Evolutionary conservation across 108 stramenopile species (phyloP).

Genomic region (Schizochytrium sp.): DNA sequence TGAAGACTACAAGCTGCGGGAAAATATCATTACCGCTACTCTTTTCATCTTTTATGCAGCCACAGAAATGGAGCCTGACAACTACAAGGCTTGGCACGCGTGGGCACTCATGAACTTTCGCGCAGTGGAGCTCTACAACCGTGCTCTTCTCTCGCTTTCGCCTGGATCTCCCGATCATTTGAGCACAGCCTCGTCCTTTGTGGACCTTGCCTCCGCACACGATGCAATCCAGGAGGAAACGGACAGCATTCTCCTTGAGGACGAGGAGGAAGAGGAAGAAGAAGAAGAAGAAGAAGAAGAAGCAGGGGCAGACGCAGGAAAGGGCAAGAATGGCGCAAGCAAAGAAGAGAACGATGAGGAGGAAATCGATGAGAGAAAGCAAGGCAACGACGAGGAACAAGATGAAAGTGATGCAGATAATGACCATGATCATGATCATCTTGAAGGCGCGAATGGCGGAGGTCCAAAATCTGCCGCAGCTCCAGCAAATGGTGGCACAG

Average conservation of each 20-base stretch:
- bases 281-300: neutral
- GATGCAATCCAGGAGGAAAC: slow-evolving; percentile 12
- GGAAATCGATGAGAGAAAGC: neutral
- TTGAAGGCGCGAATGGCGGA: neutral
- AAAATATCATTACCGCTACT: slow-evolving; percentile 53
- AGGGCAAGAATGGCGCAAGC: neutral
- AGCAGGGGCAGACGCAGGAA: neutral
- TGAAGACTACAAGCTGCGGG: slow-evolving; percentile 37
- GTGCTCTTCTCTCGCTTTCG: neutral
- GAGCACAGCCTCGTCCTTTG: neutral
- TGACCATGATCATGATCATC: neutral
- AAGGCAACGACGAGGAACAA: neutral
- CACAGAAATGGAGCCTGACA: slow-evolving; percentile 48
- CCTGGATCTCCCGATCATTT: neutral
- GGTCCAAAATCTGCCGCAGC: neutral
- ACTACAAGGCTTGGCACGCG: slow-evolving; percentile 89
- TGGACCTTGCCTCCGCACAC: neutral
- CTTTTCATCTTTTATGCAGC: slow-evolving; percentile 51
- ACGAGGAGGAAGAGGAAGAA: neutral
- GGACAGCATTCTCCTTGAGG: neutral
- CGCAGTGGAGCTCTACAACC: slow-evolving; percentile 68
- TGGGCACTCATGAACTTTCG: slow-evolving; percentile 97
- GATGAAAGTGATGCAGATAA: neutral
- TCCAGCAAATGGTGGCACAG: too few species aligned
- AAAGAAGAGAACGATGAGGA: neutral